phyloP scores from a whole-genome alignment of 805 yeast species.

The Pichia eremophila region DNA sequence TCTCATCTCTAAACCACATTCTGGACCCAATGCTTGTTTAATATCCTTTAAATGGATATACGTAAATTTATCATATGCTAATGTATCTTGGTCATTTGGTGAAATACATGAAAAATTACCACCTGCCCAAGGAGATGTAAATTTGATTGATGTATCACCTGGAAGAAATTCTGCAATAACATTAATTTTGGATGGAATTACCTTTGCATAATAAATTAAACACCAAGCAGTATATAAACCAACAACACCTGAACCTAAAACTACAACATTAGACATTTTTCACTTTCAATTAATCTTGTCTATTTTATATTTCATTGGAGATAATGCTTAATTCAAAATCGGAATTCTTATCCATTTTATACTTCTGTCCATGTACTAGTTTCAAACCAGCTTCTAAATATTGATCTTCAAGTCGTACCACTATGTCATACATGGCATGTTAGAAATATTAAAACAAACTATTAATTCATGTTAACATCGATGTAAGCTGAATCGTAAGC shows the following conservation, averaged over 20 bases:
- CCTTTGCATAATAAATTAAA: slow-evolving; percentile 33
- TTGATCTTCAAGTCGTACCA: neutral
- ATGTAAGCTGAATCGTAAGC: too few relatives aligned
- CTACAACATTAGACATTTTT: slow-evolving; percentile 10
- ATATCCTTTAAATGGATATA: slow-evolving; percentile 38
- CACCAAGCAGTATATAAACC: slow-evolving; percentile 54
- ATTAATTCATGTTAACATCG: neutral
- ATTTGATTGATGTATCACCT: slow-evolving; percentile 65
- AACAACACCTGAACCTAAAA: slow-evolving; percentile 50
- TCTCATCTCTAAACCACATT: slow-evolving; percentile 42
- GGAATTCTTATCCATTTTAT: too few relatives aligned
- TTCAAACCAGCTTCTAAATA: too few relatives aligned
- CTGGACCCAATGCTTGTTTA: slow-evolving; percentile 36
- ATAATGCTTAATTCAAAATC: too few relatives aligned
- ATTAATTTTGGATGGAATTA: slow-evolving; percentile 34
- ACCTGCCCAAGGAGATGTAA: slow-evolving; percentile 78
- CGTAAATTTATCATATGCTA: slow-evolving; percentile 47
- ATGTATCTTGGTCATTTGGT: slow-evolving; percentile 40
- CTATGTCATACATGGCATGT: neutral
- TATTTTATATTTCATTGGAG: neutral
- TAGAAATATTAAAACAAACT: neutral
- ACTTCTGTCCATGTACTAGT: too few relatives aligned
- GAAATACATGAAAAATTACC: slow-evolving; percentile 54
- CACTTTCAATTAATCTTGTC: neutral
- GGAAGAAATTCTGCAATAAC: slow-evolving; percentile 61